Conservation (phyloP, 192 early-diverging fungal genomes). For the Geranomyces michiganensis region DNA sequence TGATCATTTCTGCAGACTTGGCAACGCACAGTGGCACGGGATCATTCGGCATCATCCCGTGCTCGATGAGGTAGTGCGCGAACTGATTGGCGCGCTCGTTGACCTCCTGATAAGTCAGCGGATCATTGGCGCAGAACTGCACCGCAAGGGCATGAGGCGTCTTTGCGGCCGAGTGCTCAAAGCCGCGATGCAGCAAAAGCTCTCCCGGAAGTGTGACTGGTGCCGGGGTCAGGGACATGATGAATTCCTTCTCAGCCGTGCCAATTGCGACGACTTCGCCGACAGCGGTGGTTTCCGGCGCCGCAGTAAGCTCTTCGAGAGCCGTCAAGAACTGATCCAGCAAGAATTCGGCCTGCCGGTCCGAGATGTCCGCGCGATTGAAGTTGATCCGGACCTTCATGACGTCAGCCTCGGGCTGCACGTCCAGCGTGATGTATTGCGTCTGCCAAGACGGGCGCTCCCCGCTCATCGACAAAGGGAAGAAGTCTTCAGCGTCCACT, state of each 20-base stretch:
- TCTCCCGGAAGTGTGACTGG: too few species aligned
- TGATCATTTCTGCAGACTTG: constrained; percentile 27
- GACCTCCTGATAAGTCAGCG: constrained; percentile 19
- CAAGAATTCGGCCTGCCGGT: too few species aligned
- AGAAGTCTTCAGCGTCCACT: background rate
- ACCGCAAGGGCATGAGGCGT: constrained; percentile 22
- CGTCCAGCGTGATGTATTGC: constrained; percentile 8
- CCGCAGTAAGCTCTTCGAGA: too few species aligned
- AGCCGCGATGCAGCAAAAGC: constrained; percentile 2
- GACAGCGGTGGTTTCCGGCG: too few species aligned
- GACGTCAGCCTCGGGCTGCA: background rate
- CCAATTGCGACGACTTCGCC: too few species aligned
- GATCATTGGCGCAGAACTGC: constrained; percentile 1
- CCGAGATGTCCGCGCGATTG: too few species aligned
- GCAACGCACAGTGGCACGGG: constrained; percentile 12
- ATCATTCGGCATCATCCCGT: constrained; percentile 5
- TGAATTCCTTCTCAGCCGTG: too few species aligned
- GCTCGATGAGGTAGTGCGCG: constrained; percentile 1
- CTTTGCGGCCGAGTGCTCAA: constrained; percentile 13
- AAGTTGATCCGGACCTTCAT: background rate
- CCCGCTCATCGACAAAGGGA: too few species aligned
- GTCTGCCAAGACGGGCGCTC: background rate
- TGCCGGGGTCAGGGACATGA: too few species aligned
- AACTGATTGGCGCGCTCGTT: constrained; percentile 12
- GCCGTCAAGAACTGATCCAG: too few species aligned